Evolutionary conservation across 495 filamentous ascomycete species (phyloP), one percentile per base, ranked within the genome.

Genomic region (Trypethelium eluteriae): DNA sequence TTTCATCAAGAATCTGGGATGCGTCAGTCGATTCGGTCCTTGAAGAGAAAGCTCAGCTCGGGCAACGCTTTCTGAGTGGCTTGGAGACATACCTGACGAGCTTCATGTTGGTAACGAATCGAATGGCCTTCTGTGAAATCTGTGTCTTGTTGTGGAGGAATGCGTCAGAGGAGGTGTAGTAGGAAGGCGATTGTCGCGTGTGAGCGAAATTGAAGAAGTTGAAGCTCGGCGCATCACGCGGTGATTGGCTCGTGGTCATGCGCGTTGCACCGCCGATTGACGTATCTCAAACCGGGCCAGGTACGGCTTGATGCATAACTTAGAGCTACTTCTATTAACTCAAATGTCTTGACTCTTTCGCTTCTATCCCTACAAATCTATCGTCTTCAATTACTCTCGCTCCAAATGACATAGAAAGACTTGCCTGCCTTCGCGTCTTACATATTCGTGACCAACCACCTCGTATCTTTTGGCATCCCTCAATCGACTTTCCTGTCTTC

Each of bases 1-100:
- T 83, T 98, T 98, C 94, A 98, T 97, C 64, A 98, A 80, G 77
- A 98, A 98, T 71, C 94, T 98, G 38, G 25, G 12, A 77, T 64
- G 71, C 66, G 70, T 70, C 68, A 50, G 38, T 65, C 41, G 41
- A 39, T 34, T 50, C 64, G 59, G 64, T 69, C 75, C 74, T 75
- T 77, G 66, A 66, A 66, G n/a, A 35, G 65, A 63, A 69, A 64
- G 69, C 74, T 76, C 74, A 76, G 74, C 73, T 72, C 71, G 67
- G 69, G 74, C 76, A 76, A 69, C 72, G 75, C 72, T 76, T 67
- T 62, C 38, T 57, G 35, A 64, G 62, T 64, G 67, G 70, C 56
- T 62, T 66, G 44, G 67, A 44, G 68, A 80, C 86, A 82, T 88
- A 96, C 93, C 93, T 89, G 78, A 98, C 93, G 80, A 98, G 89